Conservation (phyloP, 345 rosid species). For the Citropsis articulata region DNA sequence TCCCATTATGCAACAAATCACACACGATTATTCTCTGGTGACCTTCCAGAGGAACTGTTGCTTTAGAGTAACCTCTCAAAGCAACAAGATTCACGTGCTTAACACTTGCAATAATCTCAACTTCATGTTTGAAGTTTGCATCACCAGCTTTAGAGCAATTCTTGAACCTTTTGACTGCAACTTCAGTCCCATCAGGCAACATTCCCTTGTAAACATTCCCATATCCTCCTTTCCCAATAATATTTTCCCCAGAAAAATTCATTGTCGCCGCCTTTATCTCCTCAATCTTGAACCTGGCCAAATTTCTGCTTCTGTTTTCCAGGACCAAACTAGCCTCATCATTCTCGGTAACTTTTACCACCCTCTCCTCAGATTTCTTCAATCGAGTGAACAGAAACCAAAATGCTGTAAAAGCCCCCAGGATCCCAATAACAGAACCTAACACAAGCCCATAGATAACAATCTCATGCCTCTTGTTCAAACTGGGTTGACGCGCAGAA, state of each 20-base stretch:
- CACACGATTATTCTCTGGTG: slow-evolving; percentile 39
- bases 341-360: not conserved
- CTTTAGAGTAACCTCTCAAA: slow-evolving; percentile 39
- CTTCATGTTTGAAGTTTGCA: slow-evolving; percentile 39
- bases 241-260: slow-evolving; percentile 32
- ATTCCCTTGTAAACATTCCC: slow-evolving; percentile 41
- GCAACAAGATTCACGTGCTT: slow-evolving; percentile 44
- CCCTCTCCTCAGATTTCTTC: not conserved
- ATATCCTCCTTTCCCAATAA: slow-evolving; percentile 34
- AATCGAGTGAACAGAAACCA: slow-evolving; percentile 14
- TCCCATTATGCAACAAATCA: slow-evolving; percentile 38
- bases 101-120: slow-evolving; percentile 43
- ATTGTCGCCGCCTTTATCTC: slow-evolving; percentile 31
- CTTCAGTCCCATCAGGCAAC: slow-evolving; percentile 32
- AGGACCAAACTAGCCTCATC: slow-evolving; percentile 17
- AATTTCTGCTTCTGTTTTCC: slow-evolving; percentile 9
- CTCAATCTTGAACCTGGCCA: slow-evolving; percentile 26
- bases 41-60: slow-evolving; percentile 28
- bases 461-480: not conserved
- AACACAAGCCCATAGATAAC: slow-evolving; percentile 15
- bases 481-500: not conserved
- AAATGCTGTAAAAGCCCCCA: slow-evolving; percentile 20
- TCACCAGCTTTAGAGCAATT: slow-evolving; percentile 32
- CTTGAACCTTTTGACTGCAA: slow-evolving; percentile 45
- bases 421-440: slow-evolving; percentile 30